Evolutionary conservation across 2,329 filamentous ascomycete species (phyloP).

Genomic region (Sarocladiaceae sp.): DNA sequence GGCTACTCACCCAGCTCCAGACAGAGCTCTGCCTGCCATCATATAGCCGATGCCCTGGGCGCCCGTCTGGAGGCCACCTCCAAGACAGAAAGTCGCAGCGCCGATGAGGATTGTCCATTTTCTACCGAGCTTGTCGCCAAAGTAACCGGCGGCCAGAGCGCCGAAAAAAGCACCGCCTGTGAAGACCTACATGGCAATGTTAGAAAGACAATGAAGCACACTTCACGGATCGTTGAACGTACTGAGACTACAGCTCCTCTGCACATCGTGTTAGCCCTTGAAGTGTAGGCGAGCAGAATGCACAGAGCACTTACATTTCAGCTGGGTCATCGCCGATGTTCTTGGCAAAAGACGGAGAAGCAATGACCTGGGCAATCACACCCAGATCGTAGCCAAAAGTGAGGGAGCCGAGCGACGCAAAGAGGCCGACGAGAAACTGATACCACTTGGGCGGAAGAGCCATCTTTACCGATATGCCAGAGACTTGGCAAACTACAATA

Average conservation of each 20-base stretch:
- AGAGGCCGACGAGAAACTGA: slow-evolving; percentile 48
- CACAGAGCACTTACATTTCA: slow-evolving; percentile 28
- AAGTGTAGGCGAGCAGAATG: slow-evolving; percentile 3
- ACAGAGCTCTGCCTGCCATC: slow-evolving; percentile 65
- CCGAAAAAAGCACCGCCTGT: slow-evolving; percentile 74
- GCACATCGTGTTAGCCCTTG: not conserved
- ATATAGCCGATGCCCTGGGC: slow-evolving; percentile 56
- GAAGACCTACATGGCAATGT: slow-evolving; percentile 71
- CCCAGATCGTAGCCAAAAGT: slow-evolving; percentile 51
- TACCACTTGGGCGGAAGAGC: slow-evolving; percentile 41
- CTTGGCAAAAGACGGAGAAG: slow-evolving; percentile 9
- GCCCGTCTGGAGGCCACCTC: slow-evolving; percentile 69
- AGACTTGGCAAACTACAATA: not conserved
- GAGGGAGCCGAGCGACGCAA: slow-evolving; percentile 52
- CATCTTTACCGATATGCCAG: slow-evolving; percentile 24
- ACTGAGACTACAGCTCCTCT: slow-evolving; percentile 53
- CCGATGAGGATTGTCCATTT: slow-evolving; percentile 69
- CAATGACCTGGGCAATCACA: slow-evolving; percentile 17
- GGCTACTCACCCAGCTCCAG: slow-evolving; percentile 50
- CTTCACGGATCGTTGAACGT: not conserved
- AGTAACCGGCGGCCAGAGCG: slow-evolving; percentile 57
- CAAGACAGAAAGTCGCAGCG: slow-evolving; percentile 66
- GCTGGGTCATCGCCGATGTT: slow-evolving; percentile 22
- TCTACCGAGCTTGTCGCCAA: slow-evolving; percentile 62
- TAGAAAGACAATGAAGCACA: not conserved